phyloP scores from a whole-genome alignment of 371 early-diverging fungal genomes.

The Mucor mucedo region DNA sequence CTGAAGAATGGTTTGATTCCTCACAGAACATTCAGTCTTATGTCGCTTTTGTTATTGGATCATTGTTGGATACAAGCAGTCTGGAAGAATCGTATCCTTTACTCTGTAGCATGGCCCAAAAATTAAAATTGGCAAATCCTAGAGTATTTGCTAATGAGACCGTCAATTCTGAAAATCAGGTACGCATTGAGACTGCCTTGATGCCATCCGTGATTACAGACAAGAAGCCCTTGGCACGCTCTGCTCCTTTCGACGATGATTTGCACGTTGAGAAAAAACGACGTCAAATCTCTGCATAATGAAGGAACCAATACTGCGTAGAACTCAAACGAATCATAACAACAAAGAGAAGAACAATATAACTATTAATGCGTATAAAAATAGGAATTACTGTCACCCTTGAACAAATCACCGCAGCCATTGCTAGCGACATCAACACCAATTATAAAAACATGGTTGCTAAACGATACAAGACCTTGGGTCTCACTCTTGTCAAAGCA shows the following conservation, averaged over 20 bases:
- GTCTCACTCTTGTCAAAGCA: constrained; percentile 74
- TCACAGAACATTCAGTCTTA: constrained; percentile 22
- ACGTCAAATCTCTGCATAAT: no score
- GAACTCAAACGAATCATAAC: no score
- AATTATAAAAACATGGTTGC: constrained; percentile 73
- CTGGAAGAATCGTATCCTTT: constrained; percentile 6
- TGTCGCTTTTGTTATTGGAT: constrained; percentile 17
- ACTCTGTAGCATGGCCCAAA: constrained; percentile 19
- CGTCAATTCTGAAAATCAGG: constrained; percentile 96
- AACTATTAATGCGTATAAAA: neutral
- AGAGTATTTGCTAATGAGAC: constrained; percentile 46
- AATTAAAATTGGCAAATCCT: constrained; percentile 36
- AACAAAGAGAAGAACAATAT: neutral
- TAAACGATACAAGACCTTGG: constrained; percentile 87
- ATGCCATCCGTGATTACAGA: constrained; percentile 24
- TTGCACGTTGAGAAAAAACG: no score
- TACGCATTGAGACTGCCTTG: constrained; percentile 88
- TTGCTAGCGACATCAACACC: constrained; percentile 63
- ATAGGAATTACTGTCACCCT: constrained; percentile 72
- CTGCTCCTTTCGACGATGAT: no score
- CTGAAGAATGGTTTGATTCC: constrained; percentile 39
- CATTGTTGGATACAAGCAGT: neutral
- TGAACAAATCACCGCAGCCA: constrained; percentile 62
- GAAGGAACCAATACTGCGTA: no score
- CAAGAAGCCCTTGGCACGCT: no score